Evolutionary conservation across 2,329 filamentous ascomycete genomes (phyloP), one percentile per base, ranked within the genome.

Genomic region (Phialocephala sp.): DNA sequence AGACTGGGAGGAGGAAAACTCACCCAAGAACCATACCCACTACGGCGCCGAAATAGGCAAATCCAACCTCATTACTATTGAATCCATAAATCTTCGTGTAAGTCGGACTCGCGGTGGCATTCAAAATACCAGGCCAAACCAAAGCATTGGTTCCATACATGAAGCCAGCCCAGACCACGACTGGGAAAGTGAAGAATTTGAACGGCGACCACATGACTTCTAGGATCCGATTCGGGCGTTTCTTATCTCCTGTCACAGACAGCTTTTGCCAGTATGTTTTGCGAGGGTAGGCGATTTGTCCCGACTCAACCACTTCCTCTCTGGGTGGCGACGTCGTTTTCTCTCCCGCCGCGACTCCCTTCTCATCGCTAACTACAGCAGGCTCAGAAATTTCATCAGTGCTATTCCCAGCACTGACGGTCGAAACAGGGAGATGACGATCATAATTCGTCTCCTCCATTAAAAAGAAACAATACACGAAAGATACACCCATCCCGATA

Each of bases 361-460:
- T 60, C 43, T 60, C 43, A 36, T 37, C 55, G 1, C 35, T 5
- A 12, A 32, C 24, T 2, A 32, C 55, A 32, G 24, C 24, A 32
- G 35, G 32, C 15, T 57, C 20, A 37, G 55, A 39, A 22, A 37
- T 18, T 4, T 50, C 37, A 4, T 63, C 55, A 14, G 59, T 57
- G 27, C 66, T 66, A 15, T 55, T 50, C 14, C 41, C 59, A 1
- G 59, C 65, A 32, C 59, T 67, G 54, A 62, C 20, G 8, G 61
- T 65, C 4, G 61, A 52, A 14, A 56, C 37, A n/a, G 63, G 41
- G 15, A 57, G 54, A 41, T 64, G 62, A 11, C 70, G 66, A 58
- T 72, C 70, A 60, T 68, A 72, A 35, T 71, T 87, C 6, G 85
- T 87, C 73, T 88, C 86, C 72, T 88, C 86, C 78, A 87, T 81